Evolutionary conservation across 2,329 filamentous ascomycete genomes (phyloP), one percentile per base, ranked within the genome.

Genomic region (Aspergillus costaricaensis): DNA sequence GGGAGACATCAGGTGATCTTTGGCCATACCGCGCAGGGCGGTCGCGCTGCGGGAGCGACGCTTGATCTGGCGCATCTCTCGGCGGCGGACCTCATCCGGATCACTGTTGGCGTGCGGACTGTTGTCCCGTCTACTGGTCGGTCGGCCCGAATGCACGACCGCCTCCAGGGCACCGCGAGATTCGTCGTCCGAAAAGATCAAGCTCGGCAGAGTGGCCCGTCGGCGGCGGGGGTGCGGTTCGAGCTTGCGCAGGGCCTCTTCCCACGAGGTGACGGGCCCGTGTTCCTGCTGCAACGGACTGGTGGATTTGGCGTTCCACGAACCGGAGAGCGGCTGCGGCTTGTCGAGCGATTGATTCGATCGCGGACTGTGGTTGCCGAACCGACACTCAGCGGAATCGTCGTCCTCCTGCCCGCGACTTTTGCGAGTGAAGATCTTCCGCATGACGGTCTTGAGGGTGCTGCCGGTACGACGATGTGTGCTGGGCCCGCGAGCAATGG

Each of bases 41-140:
- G 73, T 74, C 21, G 76, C 77, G 63, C 80, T 82, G 57, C 77
- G 74, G 8, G 80, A 82, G 23, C 80, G 74, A 51, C 80, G 73
- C 54, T 79, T 79, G 14, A 67, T 64, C 56, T 68, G 73, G 6
- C 70, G 60, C n/a, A 67, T 55, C 38, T 62, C 67, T 10, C 64
- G 67, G 21, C 64, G 62, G 21, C 63, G 62, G 32, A 63, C 56
- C 19, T 65, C 62, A 2, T 69, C 70, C 7, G 64, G 63, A 9
- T 63, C 63, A 25, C 47, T 64, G 30, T 52, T 60, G 36, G 62
- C 61, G 43, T 60, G 55, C 8, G 61, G 57, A 25, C 57, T 66
- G 14, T 63, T 55, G 30, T 44, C 59, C 17, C 62, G 59, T 43
- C 44, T 60, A 52, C 49, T 60, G 9, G 30, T 30, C 38, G 44